Percentiles rank a stretch among this genome's conserved stretches.
phyloP scores from a whole-genome alignment of 345 rosid species.

The Populus davidiana region DNA sequence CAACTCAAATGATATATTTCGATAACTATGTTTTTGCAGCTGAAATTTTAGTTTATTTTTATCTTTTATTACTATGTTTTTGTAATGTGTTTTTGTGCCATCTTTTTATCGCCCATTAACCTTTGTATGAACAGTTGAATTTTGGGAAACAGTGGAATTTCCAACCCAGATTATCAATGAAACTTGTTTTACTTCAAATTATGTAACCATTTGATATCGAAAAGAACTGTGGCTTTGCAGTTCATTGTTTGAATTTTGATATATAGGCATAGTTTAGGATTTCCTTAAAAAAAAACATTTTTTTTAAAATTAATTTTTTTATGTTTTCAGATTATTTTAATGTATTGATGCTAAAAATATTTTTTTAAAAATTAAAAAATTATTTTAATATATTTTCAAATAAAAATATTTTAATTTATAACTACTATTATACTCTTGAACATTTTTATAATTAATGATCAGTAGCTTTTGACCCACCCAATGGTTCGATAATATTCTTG shows the following conservation, averaged over 20 bases:
- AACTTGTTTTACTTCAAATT: neutral
- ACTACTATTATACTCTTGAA: accelerated
- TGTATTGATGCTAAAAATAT: accelerated
- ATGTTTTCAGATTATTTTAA: no score
- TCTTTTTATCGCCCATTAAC: neutral
- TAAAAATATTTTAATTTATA: accelerated
- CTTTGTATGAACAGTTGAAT: neutral
- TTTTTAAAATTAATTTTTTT: no score
- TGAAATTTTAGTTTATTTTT: neutral
- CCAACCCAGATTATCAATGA: neutral
- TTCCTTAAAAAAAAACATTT: no score
- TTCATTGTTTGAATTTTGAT: neutral
- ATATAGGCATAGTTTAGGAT: no score
- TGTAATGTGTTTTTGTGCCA: no score
- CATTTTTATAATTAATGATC: no score
- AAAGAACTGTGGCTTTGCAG: neutral
- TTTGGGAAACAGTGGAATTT: neutral
- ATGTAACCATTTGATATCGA: neutral
- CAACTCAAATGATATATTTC: neutral
- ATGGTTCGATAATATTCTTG: neutral
- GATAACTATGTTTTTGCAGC: neutral
- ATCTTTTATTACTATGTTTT: no score
- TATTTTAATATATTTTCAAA: no score
- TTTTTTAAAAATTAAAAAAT: no score
- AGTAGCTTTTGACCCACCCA: neutral